Evolutionary conservation across 495 filamentous ascomycete genomes (phyloP), one percentile per base, ranked within the genome.

Genomic region (Penicillium roqueforti): DNA sequence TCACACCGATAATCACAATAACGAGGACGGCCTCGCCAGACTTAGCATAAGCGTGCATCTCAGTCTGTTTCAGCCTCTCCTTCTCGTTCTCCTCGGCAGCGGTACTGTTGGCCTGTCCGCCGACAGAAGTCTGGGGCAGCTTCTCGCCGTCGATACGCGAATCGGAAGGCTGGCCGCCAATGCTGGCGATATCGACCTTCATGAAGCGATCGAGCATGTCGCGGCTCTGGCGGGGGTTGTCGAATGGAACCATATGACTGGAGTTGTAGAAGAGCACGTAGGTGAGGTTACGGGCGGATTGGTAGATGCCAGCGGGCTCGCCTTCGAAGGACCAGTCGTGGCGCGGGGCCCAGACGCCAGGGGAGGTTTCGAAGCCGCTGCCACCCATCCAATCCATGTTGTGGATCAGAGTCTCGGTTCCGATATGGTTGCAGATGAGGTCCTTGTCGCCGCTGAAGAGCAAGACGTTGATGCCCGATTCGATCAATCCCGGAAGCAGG

Each of bases 171-270:
- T 69, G 67, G 36, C 92, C 92, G 53, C 93, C 93, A 51, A 97
- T 96, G 66, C 82, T 87, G 57, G 81, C 86, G 56, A 97, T 96
- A 65, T 98, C 90, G 20, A 98, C 91, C 29, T 83, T 83, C 77
- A 96, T 90, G 70, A 97, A 97, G 16, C 93, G 87, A 68, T 97
- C 93, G 9, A 97, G 83, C 95, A 98, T 98, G 67, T 97, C 93
- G 42, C 93, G 83, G 8, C 85, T 88, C 44, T 91, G 84, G 22
- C 91, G 83, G 11, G 95, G 84, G 58, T 86, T 87, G 67, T 98
- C 92, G 67, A 91, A 97, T 6, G 93, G 93, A 3, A 97, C 93
- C 93, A 98, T 98, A 68, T 98, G 93, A 47, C 86, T 91, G 28
- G 89, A 82, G 71, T 97, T 96, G 77, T 95, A 92, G 72, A 97